Evolutionary conservation across 768 basidiomycete genomes (phyloP).

Genomic region (Pisolithus sp.): DNA sequence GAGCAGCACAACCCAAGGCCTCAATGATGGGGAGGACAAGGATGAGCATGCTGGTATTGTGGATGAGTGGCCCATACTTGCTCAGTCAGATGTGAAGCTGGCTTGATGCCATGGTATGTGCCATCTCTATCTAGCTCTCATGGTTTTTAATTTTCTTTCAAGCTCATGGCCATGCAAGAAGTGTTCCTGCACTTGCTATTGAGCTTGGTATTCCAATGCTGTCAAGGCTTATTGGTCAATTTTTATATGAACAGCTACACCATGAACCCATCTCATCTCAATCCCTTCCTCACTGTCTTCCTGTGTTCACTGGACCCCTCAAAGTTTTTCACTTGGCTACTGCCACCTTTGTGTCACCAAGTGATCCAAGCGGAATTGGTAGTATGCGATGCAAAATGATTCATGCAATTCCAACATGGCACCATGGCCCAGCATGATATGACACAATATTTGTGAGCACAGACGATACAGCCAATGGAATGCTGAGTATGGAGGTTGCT

Average conservation of each 20-base stretch:
- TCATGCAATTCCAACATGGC: slow-evolving; percentile 23
- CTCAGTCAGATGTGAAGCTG: not conserved
- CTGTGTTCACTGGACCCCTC: not conserved
- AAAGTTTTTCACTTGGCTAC: not conserved
- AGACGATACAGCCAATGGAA: slow-evolving; percentile 13
- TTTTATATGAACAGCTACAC: not conserved
- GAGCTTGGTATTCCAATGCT: not conserved
- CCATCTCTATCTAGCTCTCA: not conserved
- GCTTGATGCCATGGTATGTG: not conserved
- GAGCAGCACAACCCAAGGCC: not conserved
- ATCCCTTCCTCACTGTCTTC: not conserved
- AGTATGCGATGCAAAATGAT: slow-evolving; percentile 30
- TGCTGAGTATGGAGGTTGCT: slow-evolving; percentile 21
- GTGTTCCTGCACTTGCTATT: not conserved
- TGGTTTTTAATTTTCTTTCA: not conserved
- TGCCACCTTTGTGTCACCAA: not conserved
- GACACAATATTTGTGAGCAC: slow-evolving; percentile 26
- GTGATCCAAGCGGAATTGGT: not conserved
- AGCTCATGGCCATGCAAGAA: too few species aligned
- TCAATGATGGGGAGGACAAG: not conserved
- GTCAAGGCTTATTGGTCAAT: not conserved
- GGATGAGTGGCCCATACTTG: not conserved
- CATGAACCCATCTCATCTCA: too few species aligned
- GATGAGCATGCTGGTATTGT: not conserved
- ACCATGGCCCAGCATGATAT: slow-evolving; percentile 14